Evolutionary conservation across 306 rosid species (phyloP).

Genomic region (Medicago ruthenica): DNA sequence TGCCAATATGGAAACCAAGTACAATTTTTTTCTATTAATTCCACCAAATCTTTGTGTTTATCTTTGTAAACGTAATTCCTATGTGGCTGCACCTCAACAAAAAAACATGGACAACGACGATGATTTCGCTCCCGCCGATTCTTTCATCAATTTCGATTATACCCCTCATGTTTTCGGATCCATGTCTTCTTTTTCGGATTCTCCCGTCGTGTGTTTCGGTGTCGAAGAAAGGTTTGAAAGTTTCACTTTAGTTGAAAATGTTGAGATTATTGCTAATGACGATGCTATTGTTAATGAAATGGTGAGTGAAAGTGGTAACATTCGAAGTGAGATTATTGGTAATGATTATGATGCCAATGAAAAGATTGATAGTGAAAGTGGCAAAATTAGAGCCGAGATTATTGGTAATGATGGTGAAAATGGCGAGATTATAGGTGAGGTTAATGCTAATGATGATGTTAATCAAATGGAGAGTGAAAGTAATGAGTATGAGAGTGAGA

Average conservation of each 20-base stretch:
- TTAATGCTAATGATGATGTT: background rate
- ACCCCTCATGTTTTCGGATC: constrained; percentile 30
- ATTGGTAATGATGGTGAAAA: background rate
- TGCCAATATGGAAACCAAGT: background rate
- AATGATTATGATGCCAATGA: no score
- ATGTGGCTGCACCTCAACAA: background rate
- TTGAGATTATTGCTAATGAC: background rate
- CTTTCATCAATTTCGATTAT: constrained; percentile 67
- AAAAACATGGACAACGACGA: constrained; percentile 30
- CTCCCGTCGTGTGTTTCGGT: background rate
- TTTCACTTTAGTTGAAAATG: constrained; percentile 33
- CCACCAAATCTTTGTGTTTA: background rate
- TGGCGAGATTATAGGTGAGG: background rate
- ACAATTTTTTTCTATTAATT: background rate
- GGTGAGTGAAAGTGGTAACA: no score
- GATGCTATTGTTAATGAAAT: no score
- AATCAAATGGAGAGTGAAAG: constrained; percentile 13
- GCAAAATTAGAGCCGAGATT: background rate
- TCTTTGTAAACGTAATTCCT: background rate
- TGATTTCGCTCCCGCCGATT: constrained; percentile 59
- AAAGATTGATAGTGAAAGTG: no score
- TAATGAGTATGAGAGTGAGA: constrained; percentile 39
- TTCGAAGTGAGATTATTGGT: background rate
- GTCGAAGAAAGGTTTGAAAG: constrained; percentile 51
- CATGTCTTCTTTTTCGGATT: background rate